A percentile compares a stretch with the other conserved stretches of the same genome.
Conservation (phyloP, 75 land plant genomes). For the Sequoia sempervirens region DNA sequence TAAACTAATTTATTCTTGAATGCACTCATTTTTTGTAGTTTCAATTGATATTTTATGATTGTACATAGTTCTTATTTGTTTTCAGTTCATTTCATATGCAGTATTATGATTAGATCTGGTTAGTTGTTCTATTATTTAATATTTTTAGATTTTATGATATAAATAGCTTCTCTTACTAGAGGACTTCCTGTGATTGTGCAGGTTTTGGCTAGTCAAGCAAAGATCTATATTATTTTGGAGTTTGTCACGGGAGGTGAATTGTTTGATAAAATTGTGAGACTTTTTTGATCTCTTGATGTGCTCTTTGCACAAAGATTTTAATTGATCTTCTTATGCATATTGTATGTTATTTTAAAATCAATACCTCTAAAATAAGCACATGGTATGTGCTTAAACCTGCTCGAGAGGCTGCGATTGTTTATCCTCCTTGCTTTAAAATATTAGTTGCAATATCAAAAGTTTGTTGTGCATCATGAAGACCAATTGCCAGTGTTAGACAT, state of each 20-base stretch:
- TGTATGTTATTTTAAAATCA: background rate
- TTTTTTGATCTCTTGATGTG: background rate
- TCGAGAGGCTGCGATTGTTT: background rate
- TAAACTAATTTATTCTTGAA: conserved; percentile 7
- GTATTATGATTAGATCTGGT: background rate
- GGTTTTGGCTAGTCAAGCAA: conserved; percentile 60
- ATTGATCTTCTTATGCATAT: background rate
- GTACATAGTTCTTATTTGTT: background rate
- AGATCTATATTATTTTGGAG: conserved; percentile 59
- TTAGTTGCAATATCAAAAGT: background rate
- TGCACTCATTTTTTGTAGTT: background rate
- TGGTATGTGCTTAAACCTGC: background rate
- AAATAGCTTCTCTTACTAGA: background rate
- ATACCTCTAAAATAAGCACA: background rate
- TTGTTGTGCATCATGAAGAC: background rate
- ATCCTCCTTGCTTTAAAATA: background rate
- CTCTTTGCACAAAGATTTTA: background rate
- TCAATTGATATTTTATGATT: background rate
- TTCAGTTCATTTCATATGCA: background rate
- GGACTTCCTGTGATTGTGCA: conserved; percentile 9
- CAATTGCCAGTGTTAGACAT: background rate
- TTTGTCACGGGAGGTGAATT: conserved; percentile 59
- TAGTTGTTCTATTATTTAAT: background rate
- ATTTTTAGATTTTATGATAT: background rate
- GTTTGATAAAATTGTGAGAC: conserved; percentile 60